These are phyloP conservation scores for Acacia pycnantha DNA, from an alignment of 331 rosid species.

Conservation along the genomic window DNA sequence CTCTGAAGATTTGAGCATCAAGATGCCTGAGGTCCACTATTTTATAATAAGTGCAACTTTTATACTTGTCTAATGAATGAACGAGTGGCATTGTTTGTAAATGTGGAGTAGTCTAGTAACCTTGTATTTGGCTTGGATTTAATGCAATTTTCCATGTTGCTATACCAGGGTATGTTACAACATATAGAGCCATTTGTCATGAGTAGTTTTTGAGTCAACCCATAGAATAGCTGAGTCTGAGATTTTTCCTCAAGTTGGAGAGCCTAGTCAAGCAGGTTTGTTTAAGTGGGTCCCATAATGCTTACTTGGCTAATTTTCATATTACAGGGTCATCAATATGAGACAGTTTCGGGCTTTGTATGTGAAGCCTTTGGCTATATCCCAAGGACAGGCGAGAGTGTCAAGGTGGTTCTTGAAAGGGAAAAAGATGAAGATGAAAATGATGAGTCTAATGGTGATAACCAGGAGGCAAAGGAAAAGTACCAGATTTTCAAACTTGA, in stretches of 20 bases:
- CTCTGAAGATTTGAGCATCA: slow-evolving; percentile 87
- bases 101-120: not conserved
- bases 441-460: slow-evolving; percentile 60
- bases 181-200: not conserved
- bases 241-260: not conserved
- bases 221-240: not conserved
- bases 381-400: slow-evolving; percentile 92
- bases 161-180: not conserved
- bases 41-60: slow-evolving; percentile 7
- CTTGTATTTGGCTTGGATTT: not conserved
- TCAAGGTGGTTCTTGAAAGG: slow-evolving; percentile 86
- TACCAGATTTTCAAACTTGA: slow-evolving; percentile 75
- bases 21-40: slow-evolving; percentile 85
- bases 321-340: slow-evolving; percentile 92
- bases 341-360: slow-evolving; percentile 95
- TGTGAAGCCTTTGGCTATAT: slow-evolving; percentile 97
- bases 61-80: not conserved
- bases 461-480: slow-evolving; percentile 70
- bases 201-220: not conserved
- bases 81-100: slow-evolving; percentile 13
- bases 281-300: not conserved
- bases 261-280: not conserved
- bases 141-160: not conserved
- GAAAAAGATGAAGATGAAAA: slow-evolving; percentile 71
- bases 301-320: slow-evolving; percentile 18